These are phyloP conservation scores for Rhodotorula sp. DNA, from an alignment of 1,284 basidiomycete species.

Conservation along the genomic window DNA sequence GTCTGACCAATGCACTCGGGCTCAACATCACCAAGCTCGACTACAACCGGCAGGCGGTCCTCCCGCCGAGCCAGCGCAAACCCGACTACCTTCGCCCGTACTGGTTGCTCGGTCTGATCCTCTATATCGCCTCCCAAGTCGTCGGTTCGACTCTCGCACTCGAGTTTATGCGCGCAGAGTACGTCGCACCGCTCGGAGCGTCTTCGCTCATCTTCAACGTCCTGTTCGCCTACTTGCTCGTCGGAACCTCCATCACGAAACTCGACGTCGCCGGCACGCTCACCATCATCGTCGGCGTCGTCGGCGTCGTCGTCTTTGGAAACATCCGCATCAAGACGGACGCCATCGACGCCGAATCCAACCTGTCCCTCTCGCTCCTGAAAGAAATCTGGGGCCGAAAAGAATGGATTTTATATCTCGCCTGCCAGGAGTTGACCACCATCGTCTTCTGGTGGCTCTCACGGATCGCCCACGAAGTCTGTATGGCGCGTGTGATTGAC, in stretches of 20 bases:
- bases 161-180: slow-evolving; percentile 64
- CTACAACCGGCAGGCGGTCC: slow-evolving; percentile 50
- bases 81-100: slow-evolving; percentile 72
- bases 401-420: too few relatives aligned
- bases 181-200: slow-evolving; percentile 52
- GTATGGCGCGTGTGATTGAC: slow-evolving; percentile 31
- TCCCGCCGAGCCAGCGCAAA: slow-evolving; percentile 50
- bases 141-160: slow-evolving; percentile 80
- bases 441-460: slow-evolving; percentile 49
- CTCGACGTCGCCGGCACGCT: slow-evolving; percentile 79
- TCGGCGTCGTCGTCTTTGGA: slow-evolving; percentile 52
- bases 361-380: slow-evolving; percentile 54
- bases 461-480: slow-evolving; percentile 40
- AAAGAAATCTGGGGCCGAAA: slow-evolving; percentile 75
- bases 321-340: slow-evolving; percentile 19
- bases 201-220: slow-evolving; percentile 85
- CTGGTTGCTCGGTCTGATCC: slow-evolving; percentile 60
- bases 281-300: slow-evolving; percentile 73
- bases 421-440: slow-evolving; percentile 69
- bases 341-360: slow-evolving; percentile 42
- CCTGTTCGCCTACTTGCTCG: slow-evolving; percentile 61
- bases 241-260: slow-evolving; percentile 62
- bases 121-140: slow-evolving; percentile 68
- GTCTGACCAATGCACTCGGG: slow-evolving; percentile 75
- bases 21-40: slow-evolving; percentile 79